Evolutionary conservation across 192 early-diverging fungal genomes (phyloP).

Genomic region (Coemansia sp.): DNA sequence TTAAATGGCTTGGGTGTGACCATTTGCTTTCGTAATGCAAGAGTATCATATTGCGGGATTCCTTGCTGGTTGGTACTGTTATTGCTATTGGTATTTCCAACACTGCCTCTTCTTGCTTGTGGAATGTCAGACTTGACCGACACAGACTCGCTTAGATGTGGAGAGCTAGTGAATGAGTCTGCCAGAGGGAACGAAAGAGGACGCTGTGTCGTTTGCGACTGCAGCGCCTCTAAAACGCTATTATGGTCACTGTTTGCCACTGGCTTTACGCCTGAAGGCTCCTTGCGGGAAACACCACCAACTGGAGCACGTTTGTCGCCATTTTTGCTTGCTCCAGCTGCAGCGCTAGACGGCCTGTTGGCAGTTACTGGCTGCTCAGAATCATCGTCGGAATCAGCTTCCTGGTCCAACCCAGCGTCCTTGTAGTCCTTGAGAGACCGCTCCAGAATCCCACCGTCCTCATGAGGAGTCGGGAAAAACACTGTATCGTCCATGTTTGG

Average conservation of each 20-base stretch:
- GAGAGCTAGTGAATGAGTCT: not conserved
- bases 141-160: not conserved
- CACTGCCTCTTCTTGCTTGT: conserved; percentile 1
- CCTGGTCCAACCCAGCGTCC: conserved; percentile 21
- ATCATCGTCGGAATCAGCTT: not conserved
- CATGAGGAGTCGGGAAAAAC: conserved; percentile 64
- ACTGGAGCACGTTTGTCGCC: not conserved
- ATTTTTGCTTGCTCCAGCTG: not conserved
- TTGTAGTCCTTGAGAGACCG: conserved; percentile 40
- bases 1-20: conserved; percentile 19
- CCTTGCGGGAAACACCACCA: not conserved
- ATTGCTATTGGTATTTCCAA: not conserved
- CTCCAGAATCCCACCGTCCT: conserved; percentile 62
- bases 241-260: not conserved
- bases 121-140: not conserved
- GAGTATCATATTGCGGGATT: not conserved
- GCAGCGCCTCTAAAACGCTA: not conserved
- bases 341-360: not conserved
- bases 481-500: conserved; percentile 88
- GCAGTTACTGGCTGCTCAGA: not conserved
- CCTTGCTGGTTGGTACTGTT: not conserved
- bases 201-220: not conserved
- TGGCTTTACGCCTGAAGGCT: too few species aligned
- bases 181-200: conserved; percentile 4
- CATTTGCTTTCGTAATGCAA: conserved; percentile 11